Percentiles rank a stretch among this genome's conserved stretches.
These are phyloP conservation scores for Pseudopyricularia javanii DNA, from an alignment of 2,329 filamentous ascomycete species.

Conservation along the genomic window DNA sequence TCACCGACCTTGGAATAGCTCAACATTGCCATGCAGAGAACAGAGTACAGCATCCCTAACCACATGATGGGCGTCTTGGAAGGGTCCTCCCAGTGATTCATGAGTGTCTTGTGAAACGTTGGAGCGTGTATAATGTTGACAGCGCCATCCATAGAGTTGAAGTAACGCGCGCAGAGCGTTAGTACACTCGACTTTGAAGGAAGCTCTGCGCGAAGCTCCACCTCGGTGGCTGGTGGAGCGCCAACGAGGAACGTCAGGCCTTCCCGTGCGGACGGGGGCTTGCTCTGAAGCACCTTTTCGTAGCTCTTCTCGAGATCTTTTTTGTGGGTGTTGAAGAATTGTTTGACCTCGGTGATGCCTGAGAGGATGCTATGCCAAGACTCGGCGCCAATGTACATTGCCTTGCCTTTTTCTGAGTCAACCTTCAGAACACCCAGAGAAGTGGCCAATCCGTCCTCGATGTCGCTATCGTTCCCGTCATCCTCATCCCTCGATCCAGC, in stretches of 20 bases:
- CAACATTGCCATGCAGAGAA: conserved; percentile 66
- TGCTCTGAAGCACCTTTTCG: conserved; percentile 60
- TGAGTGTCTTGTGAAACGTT: conserved; percentile 66
- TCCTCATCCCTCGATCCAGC: conserved; percentile 29
- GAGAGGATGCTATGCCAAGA: conserved; percentile 73
- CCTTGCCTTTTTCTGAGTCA: conserved; percentile 63
- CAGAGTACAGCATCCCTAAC: conserved; percentile 64
- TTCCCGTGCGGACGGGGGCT: conserved; percentile 43
- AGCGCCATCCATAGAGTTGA: conserved; percentile 66
- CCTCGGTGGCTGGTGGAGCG: conserved; percentile 55
- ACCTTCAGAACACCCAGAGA: conserved; percentile 77
- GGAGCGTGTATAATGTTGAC: conserved; percentile 70
- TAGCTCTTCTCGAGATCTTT: conserved; percentile 79
- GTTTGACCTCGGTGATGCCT: conserved; percentile 87
- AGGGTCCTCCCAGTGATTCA: conserved; percentile 57
- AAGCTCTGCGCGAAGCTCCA: conserved; percentile 67
- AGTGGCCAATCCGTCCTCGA: conserved; percentile 55
- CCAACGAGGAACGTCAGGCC: conserved; percentile 73
- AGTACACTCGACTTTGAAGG: conserved; percentile 76
- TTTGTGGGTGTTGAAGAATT: conserved; percentile 75
- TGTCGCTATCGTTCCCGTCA: conserved; percentile 54
- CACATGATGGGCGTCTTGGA: conserved; percentile 64
- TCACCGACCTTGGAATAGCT: conserved; percentile 71
- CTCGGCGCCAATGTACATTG: conserved; percentile 69
- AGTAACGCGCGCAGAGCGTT: conserved; percentile 76